Percentiles rank a stretch among this genome's conserved stretches.
Evolutionary conservation across 2,329 filamentous ascomycete species (phyloP).

Genomic region (Penicillium sp.): DNA sequence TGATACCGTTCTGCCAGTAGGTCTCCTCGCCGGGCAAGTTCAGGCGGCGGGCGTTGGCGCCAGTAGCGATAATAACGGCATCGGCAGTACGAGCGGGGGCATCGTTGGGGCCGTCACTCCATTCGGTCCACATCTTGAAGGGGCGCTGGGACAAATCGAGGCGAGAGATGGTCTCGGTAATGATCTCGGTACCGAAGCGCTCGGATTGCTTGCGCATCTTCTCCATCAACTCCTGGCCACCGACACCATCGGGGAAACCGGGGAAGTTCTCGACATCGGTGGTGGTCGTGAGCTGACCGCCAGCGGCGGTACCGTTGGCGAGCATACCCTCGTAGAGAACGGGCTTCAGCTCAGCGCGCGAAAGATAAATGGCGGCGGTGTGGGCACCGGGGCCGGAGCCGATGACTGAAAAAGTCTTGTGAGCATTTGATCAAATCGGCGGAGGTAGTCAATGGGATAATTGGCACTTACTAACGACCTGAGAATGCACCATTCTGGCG

Average conservation of each 20-base stretch:
- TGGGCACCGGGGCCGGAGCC: conserved; percentile 97
- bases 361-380: conserved; percentile 94
- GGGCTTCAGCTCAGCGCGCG: conserved; percentile 89
- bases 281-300: conserved; percentile 95
- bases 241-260: conserved; percentile 85
- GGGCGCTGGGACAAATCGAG: conserved; percentile 81
- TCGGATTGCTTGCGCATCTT: conserved; percentile 89
- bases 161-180: conserved; percentile 86
- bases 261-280: conserved; percentile 99
- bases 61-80: conserved; percentile 89
- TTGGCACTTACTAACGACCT: conserved; percentile 73
- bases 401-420: conserved; percentile 55
- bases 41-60: conserved; percentile 83
- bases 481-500: conserved; percentile 76
- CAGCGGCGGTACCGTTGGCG: conserved; percentile 92
- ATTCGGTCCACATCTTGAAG: conserved; percentile 93
- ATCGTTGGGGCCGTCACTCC: conserved; percentile 68
- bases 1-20: conserved; percentile 97
- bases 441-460: conserved; percentile 14
- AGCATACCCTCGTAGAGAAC: conserved; percentile 98
- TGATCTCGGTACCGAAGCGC: conserved; percentile 87
- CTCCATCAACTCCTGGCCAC: conserved; percentile 88
- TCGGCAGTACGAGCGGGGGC: conserved; percentile 79
- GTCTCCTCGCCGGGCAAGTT: conserved; percentile 83
- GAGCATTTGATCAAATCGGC: conserved; percentile 13